Base-by-base conservation (phyloP, 2,329 filamentous ascomycete genomes). In the Aspergillus glaucus region DNA sequence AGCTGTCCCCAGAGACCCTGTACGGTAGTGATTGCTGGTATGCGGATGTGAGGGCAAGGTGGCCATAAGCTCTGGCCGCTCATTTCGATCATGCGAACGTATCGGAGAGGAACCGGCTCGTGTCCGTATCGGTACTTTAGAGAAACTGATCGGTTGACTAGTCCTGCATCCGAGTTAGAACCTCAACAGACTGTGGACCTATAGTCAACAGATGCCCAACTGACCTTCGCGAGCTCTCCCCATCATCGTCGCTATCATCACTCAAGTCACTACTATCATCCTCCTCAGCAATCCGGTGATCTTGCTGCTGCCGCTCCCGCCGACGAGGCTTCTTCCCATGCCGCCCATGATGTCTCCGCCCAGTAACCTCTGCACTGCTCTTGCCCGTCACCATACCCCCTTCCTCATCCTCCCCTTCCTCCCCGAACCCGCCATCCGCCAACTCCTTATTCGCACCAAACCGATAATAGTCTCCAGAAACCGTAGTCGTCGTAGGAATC, bases 61-160 rank as follows among this genome's bases (percentile, higher is more conserved):
- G 30, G 79, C 67, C 59, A 75, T 68, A n/a, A 79, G 67, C 22
- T 79, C 73, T 7, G 72, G 69, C 15, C 61, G 62, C 45, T 77
- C 76, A 39, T 63, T 64, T 26, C 62, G 67, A 52, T 73, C 70
- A 26, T 69, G 70, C 26, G 70, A 73, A 43, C 88, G 84, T 34
- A 87, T 84, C 3, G 92, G 92, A 43, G 92, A 96, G 0, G 91
- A 96, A 9, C 88, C 92, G 22, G 91, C 88, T 48, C 92, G 84
- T 56, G 83, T 84, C 26, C 91, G 82, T 40, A 95, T 79, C 1
- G 93, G 92, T 88, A 96, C 92, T 71, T 97, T 97, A 44, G 87
- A 84, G 69, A 98, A 98, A 63, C 92, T 91, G 66, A 97, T 95
- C 66, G 94, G 88, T 64, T 94, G 88, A 2, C 86, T 86, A 41